Evolutionary conservation across 2,329 filamentous ascomycete species (phyloP), one percentile per base, ranked within the genome.

Genomic region (Leptographium wingfieldii): DNA sequence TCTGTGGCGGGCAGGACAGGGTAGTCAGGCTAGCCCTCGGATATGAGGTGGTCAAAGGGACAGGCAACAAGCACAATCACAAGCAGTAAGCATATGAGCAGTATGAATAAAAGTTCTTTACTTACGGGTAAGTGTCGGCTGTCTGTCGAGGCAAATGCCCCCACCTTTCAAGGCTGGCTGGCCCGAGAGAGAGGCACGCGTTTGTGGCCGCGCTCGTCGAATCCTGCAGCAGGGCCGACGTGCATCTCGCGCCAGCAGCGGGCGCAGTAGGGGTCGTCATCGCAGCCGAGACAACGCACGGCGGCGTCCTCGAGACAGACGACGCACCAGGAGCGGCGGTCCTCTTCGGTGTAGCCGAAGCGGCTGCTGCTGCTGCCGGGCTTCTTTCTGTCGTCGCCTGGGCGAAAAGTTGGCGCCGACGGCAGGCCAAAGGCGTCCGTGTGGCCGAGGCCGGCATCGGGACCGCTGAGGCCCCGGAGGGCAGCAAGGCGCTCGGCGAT

Each of bases 171-270:
- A 5, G 10, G 16, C 43, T 48, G 5, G 1, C 7, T 5, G 3
- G 14, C 7, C 43, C n/a, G 2, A 7, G 3, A 12, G 4, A 82
- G 86, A 63, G 80, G 80, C 56, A 87, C 81, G 64, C 85, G 87
- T 64, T 77, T 78, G 67, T 95, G 90, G 0, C 76, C 79, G 61
- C 80, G 76, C 70, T 91, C 87, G 61, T 92, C 88, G 55, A 81
- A 85, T 1, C 83, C 84, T 0, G 87, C 88, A 53, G 77, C 76
- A 0, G 84, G 83, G 0, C 87, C 85, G 40, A 82, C 74, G 67
- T 95, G 90, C 70, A 90, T 90, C 68, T 92, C 89, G 61, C 78
- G 80, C 90, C 90, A 95, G 74, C 90, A 95, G 19, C 80, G 75
- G 27, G 78, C 76, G 69, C 90, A 95, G 69, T 92, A 95, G 49